Evolutionary conservation across 1,284 basidiomycete genomes (phyloP).

Genomic region (Leccinum subfulvum): DNA sequence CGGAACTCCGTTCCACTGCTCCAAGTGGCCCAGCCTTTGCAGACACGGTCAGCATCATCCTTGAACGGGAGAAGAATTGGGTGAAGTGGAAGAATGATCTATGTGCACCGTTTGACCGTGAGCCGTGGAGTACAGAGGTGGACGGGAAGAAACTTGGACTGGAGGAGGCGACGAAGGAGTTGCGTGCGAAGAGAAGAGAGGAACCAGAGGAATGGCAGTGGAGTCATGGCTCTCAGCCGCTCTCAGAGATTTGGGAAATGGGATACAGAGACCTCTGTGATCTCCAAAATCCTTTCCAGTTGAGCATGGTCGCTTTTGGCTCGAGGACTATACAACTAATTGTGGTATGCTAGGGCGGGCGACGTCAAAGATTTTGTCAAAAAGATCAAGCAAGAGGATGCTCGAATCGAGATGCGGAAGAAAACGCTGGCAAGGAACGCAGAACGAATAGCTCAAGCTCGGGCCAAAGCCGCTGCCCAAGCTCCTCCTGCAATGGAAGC

Average conservation of each 20-base stretch:
- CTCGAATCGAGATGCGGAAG: slow-evolving; percentile 58
- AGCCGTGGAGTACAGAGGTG: slow-evolving; percentile 52
- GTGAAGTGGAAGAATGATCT: slow-evolving; percentile 81
- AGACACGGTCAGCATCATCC: slow-evolving; percentile 65
- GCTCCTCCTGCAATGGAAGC: slow-evolving; percentile 16
- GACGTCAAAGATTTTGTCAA: slow-evolving; percentile 71
- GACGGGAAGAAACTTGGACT: slow-evolving; percentile 51
- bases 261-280: slow-evolving; percentile 65
- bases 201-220: slow-evolving; percentile 59
- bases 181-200: slow-evolving; percentile 52
- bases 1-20: slow-evolving; percentile 71
- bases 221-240: slow-evolving; percentile 58
- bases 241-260: slow-evolving; percentile 80
- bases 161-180: slow-evolving; percentile 57
- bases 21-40: slow-evolving; percentile 74
- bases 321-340: slow-evolving; percentile 4
- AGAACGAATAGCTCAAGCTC: slow-evolving; percentile 45
- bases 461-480: slow-evolving; percentile 38
- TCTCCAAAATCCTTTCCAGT: slow-evolving; percentile 67
- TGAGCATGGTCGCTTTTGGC: slow-evolving; percentile 29
- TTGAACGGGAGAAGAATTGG: slow-evolving; percentile 85
- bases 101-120: slow-evolving; percentile 74
- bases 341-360: slow-evolving; percentile 48
- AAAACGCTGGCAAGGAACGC: slow-evolving; percentile 49
- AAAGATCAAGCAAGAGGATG: slow-evolving; percentile 66